Base-by-base conservation (phyloP, 768 basidiomycete genomes). In the Leucosporidium creatinivorum region DNA sequence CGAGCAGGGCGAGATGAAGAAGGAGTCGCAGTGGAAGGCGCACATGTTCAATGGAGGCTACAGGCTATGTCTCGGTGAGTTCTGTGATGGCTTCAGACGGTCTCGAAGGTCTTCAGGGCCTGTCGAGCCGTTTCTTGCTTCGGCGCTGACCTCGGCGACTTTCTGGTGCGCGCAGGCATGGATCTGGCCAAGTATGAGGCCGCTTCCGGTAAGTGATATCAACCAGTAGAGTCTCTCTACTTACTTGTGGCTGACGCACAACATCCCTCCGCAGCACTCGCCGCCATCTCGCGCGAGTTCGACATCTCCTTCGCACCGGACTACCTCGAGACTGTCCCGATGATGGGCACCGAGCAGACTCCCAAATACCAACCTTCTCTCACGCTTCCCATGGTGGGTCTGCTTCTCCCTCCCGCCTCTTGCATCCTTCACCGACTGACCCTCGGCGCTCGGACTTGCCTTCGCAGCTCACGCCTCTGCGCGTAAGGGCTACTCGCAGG, bases 101-200 rank as follows among this genome's bases (percentile, higher is more conserved):
- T n/a, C n/a, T n/a, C n/a, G n/a, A n/a, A n/a, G n/a, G n/a, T n/a
- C n/a, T n/a, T n/a, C n/a, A n/a, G n/a, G n/a, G 33, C 28, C 8
- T 28, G 3, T 26, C n/a, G 18, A n/a, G 3, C 25, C 52, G 28
- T 25, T 4, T 28, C 52, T 54, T 17, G 28, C 52, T n/a, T 25
- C 52, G 52, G n/a, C 52, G 28, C 52, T 26, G 52, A 54, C 25
- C 28, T 26, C 52, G n/a, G 25, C 25, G 25, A 7, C 1, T 26
- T 52, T 25, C 52, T 54, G 25, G 21, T 7, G 7, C 30, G 30
- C 36, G 33, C 33, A 66, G 69, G 69, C 7, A 55, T 61, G 57
- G 61, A 63, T 25, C 61, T 70, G 13, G 69, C 69, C 2, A 44
- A 54, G 13, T 70, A 64, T 63, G 69, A 70, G 23, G 69, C 55